Conservation (phyloP, 495 filamentous ascomycete genomes). For the Bacidia gigantensis region DNA sequence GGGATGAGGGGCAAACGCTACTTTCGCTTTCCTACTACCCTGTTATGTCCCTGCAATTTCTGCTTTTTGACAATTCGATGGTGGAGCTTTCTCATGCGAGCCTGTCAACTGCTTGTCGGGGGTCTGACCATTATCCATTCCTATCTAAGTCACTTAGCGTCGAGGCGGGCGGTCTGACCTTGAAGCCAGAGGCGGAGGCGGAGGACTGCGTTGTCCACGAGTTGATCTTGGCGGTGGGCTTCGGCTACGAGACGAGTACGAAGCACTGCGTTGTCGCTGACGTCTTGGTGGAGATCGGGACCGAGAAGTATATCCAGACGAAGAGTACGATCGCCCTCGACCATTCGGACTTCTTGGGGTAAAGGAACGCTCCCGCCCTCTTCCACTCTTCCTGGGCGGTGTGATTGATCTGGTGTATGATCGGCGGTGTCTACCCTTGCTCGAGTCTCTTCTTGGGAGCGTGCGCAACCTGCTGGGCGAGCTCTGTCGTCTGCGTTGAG, state of each 20-base stretch:
- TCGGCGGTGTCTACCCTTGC: neutral
- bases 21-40: no score
- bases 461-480: slow-evolving; percentile 13
- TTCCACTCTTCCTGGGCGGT: neutral
- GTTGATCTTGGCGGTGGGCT: slow-evolving; percentile 11
- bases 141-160: neutral
- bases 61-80: no score
- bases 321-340: slow-evolving; percentile 9
- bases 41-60: no score
- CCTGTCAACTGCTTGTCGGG: no score
- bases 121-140: no score
- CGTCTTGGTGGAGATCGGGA: slow-evolving; percentile 5
- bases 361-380: neutral
- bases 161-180: neutral
- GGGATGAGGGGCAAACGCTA: no score
- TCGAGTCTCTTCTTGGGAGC: neutral
- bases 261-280: slow-evolving; percentile 8
- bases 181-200: neutral
- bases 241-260: slow-evolving; percentile 16
- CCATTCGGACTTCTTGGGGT: slow-evolving; percentile 1
- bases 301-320: slow-evolving; percentile 7
- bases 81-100: no score
- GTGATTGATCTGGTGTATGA: slow-evolving; percentile 1
- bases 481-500: slow-evolving; percentile 11
- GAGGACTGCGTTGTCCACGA: slow-evolving; percentile 1